Conservation (phyloP, 345 rosid genomes). For the Gossypium arboreum region DNA sequence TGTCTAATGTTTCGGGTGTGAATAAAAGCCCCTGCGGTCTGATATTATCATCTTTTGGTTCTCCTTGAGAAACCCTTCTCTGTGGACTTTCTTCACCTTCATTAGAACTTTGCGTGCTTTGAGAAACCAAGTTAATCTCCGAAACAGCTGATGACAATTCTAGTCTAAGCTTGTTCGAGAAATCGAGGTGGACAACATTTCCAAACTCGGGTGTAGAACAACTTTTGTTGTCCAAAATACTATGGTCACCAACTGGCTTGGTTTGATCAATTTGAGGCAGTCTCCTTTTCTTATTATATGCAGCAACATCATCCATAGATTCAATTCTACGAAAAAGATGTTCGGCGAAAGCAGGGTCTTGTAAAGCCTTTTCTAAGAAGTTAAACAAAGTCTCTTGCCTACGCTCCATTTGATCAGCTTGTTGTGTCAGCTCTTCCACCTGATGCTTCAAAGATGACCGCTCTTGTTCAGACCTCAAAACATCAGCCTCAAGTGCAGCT, state of each 20-base stretch:
- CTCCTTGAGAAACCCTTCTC: constrained; percentile 43
- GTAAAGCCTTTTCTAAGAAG: constrained; percentile 54
- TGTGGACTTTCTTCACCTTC: constrained; percentile 59
- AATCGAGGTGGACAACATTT: constrained; percentile 60
- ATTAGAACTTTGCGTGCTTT: constrained; percentile 73
- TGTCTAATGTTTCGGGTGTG: constrained; percentile 63
- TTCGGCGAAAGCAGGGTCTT: constrained; percentile 54
- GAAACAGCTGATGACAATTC: constrained; percentile 81
- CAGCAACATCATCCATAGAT: constrained; percentile 64
- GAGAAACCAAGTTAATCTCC: constrained; percentile 75
- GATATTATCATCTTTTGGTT: constrained; percentile 39
- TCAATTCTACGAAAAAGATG: constrained; percentile 58
- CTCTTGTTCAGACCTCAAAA: constrained; percentile 50
- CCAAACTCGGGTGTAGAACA: constrained; percentile 63
- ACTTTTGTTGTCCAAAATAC: constrained; percentile 52
- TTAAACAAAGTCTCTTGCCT: constrained; percentile 61
- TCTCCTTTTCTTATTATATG: constrained; percentile 74
- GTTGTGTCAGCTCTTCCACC: constrained; percentile 50
- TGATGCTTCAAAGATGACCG: constrained; percentile 54
- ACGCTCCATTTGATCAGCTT: constrained; percentile 51
- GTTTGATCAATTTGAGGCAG: constrained; percentile 59
- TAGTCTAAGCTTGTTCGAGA: constrained; percentile 69
- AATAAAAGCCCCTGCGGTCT: constrained; percentile 44
- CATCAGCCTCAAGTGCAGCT: constrained; percentile 57
- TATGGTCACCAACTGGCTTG: constrained; percentile 54